phyloP scores from a whole-genome alignment of 371 early-diverging fungal species.

The Lichtheimia ramosa region DNA sequence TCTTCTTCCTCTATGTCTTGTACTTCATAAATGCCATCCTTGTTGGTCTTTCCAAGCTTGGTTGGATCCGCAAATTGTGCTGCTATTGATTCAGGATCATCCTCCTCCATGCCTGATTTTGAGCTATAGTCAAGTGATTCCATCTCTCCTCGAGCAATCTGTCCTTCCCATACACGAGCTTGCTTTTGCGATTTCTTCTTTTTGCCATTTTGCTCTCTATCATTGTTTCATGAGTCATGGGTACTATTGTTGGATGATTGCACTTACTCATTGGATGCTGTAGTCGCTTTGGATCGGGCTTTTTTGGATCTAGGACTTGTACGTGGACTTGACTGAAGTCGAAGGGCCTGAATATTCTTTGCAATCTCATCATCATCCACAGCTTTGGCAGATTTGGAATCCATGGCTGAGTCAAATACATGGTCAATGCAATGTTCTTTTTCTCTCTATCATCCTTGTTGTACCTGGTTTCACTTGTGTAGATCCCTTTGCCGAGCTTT shows the following conservation, averaged over 20 bases:
- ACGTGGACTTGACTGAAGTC: slow-evolving; percentile 39
- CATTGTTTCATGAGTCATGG: too few species aligned
- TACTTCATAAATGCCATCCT: slow-evolving; percentile 84
- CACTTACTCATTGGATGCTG: slow-evolving; percentile 28
- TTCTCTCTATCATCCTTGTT: too few species aligned
- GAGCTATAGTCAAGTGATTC: slow-evolving; percentile 68
- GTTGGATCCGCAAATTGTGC: slow-evolving; percentile 60
- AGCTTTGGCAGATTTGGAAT: slow-evolving; percentile 4
- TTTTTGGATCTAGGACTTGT: slow-evolving; percentile 26
- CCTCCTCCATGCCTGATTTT: slow-evolving; percentile 27
- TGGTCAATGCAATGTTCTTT: too few species aligned
- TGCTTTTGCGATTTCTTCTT: slow-evolving; percentile 56
- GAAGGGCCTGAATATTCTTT: slow-evolving; percentile 54
- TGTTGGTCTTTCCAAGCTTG: slow-evolving; percentile 56
- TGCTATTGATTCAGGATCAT: slow-evolving; percentile 25
- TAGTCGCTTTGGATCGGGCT: slow-evolving; percentile 28
- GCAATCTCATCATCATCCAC: slow-evolving; percentile 67
- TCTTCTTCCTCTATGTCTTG: slow-evolving; percentile 67
- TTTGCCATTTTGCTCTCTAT: slow-evolving; percentile 18
- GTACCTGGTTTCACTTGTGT: not conserved
- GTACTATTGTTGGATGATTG: not conserved
- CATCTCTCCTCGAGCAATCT: slow-evolving; percentile 65
- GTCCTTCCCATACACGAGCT: slow-evolving; percentile 66
- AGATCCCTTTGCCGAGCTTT: slow-evolving; percentile 65
- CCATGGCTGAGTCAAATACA: too few species aligned